Base-by-base conservation (phyloP, 2,329 filamentous ascomycete genomes). In the Saccharata proteae region DNA sequence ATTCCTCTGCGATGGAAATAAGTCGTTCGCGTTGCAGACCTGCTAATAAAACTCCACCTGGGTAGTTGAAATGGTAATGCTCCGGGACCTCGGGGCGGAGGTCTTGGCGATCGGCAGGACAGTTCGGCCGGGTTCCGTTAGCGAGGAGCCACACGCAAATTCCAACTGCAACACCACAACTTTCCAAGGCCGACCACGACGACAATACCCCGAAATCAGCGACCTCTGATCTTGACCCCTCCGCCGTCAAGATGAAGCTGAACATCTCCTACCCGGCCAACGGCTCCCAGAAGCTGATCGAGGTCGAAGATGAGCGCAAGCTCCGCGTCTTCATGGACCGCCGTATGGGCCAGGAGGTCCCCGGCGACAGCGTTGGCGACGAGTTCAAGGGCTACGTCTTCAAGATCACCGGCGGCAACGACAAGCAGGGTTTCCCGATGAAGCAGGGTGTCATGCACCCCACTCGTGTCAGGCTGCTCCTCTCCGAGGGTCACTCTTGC, bases 391-490 rank as follows among this genome's bases (percentile, higher is more conserved):
- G 90, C 67, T 98, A 98, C 75, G 79, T 98, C 72, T 85, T 98
- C 80, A 80, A 77, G 64, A 96, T 98, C 73, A 98, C 90, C 57
- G 92, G 90, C 60, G 90, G 92, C 62, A 98, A 98, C 81, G 90
- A 98, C 82, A 98, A 98, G 84, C 92, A 98, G 76, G 90, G 90
- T 73, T 98, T 98, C 78, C 90, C 90, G 54, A 98, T 98, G 90
- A 98, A 98, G 85, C 92, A 98, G 80, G 90, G 90, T 75, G 82
- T 93, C 64, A 88, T 98, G 76, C 82, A 93, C 67, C 86, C 90
- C 56, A 90, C 83, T 64, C 90, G 90, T 90, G 90, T 94, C 69
- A 80, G 83, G 52, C 85, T 98, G 51, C 81, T 98, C 57, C 84
- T 98, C 60, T 62, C 80, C 61, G 85, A 93, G 36, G 90, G 90